A percentile compares a stretch with the other conserved stretches of the same genome.
Evolutionary conservation across 1,284 basidiomycete genomes (phyloP).

Genomic region (Cryptococcus sp.): DNA sequence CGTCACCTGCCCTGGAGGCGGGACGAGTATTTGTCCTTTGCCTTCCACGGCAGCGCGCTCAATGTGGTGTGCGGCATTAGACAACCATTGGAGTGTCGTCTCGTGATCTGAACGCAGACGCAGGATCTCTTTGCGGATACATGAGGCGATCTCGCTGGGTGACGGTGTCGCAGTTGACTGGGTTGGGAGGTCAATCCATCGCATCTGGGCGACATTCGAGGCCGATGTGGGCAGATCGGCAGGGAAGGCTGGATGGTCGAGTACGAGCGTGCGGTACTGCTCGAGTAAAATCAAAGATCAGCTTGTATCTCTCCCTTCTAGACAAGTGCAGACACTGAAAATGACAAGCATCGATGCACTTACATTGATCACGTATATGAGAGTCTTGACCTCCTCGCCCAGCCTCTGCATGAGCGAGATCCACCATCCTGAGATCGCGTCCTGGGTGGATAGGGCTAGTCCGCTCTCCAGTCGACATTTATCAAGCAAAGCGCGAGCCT

Average conservation of each 20-base stretch:
- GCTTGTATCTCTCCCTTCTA: neutral
- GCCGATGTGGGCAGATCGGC: slow-evolving; percentile 23
- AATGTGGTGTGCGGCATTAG: slow-evolving; percentile 6
- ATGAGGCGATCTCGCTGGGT: slow-evolving; percentile 2
- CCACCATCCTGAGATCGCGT: slow-evolving; percentile 30
- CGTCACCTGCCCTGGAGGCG: slow-evolving; percentile 21
- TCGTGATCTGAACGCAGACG: slow-evolving; percentile 2
- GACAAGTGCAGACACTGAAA: neutral
- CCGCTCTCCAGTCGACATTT: neutral
- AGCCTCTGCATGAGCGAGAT: slow-evolving; percentile 21
- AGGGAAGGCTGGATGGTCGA: slow-evolving; percentile 28
- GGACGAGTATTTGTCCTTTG: slow-evolving; percentile 21
- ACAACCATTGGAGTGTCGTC: slow-evolving; percentile 10
- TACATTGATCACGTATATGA: slow-evolving; percentile 4
- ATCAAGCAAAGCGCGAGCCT: neutral
- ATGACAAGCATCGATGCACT: neutral
- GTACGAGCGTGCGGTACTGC: slow-evolving; percentile 32
- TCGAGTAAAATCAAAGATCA: neutral
- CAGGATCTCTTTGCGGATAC: slow-evolving; percentile 5
- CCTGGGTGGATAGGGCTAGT: slow-evolving; percentile 10
- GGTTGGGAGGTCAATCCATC: slow-evolving; percentile 16
- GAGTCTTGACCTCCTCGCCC: neutral
- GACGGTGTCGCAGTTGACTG: neutral
- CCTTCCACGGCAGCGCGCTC: slow-evolving; percentile 10
- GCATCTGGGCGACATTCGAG: slow-evolving; percentile 37